These are phyloP conservation scores for Colletotrichum orbiculare DNA, from an alignment of 2,329 filamentous ascomycete species.

Conservation along the genomic window DNA sequence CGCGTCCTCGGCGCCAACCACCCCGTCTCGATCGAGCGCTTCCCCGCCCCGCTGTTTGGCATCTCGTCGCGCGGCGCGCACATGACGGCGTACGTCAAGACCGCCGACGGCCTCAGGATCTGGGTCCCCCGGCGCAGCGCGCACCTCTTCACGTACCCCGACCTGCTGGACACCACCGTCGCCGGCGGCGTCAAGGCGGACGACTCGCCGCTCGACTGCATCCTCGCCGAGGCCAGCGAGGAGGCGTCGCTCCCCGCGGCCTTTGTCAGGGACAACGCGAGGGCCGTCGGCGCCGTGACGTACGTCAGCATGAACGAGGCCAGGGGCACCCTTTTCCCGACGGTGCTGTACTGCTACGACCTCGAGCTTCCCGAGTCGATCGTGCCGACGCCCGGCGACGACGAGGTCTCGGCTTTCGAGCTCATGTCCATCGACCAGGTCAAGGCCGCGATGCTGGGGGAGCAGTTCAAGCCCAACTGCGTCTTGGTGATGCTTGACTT, in stretches of 20 bases:
- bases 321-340: constrained; percentile 41
- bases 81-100: constrained; percentile 70
- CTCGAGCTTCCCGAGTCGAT: constrained; percentile 70
- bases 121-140: constrained; percentile 78
- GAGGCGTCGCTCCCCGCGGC: constrained; percentile 65
- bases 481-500: constrained; percentile 84
- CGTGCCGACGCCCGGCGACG: constrained; percentile 75
- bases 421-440: constrained; percentile 72
- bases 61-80: constrained; percentile 74
- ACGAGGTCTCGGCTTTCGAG: constrained; percentile 81
- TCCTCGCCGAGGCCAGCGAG: constrained; percentile 78
- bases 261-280: constrained; percentile 42
- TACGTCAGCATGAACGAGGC: constrained; percentile 35
- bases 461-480: constrained; percentile 89
- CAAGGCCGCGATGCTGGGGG: constrained; percentile 68
- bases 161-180: constrained; percentile 83
- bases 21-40: constrained; percentile 66
- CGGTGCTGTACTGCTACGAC: constrained; percentile 78
- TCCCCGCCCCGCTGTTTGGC: constrained; percentile 72
- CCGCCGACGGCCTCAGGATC: constrained; percentile 62
- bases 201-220: constrained; percentile 73
- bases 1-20: constrained; percentile 51
- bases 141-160: constrained; percentile 77
- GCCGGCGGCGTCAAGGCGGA: constrained; percentile 79
- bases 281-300: constrained; percentile 48